Evolutionary conservation across 768 basidiomycete genomes (phyloP), one percentile per base, ranked within the genome.

Genomic region (Calocybe cyanea): DNA sequence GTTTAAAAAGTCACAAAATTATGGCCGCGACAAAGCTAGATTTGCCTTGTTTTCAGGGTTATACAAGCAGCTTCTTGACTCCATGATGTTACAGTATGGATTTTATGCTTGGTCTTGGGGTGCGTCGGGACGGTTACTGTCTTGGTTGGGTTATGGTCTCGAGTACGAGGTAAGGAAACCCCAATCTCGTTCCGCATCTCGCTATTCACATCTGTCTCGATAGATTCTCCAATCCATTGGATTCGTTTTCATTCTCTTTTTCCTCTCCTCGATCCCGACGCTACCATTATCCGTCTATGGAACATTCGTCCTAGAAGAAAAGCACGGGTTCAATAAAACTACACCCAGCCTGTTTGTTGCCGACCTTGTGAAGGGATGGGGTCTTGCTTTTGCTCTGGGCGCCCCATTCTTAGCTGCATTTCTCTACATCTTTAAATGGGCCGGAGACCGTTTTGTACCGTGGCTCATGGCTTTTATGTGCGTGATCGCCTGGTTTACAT

Each of bases 261-360:
- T 87, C 46, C 43, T 81, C 32, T 85, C 85, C 2, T 76, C 81
- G 0, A 61, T 89, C 21, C 82, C 91, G 2, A 70, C 77, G 7
- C 69, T 93, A 9, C 92, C 95, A 15, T 69, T 92, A 33, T 81
- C 78, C 24, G 71, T 85, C 18, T 97, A 96, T 69, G 77, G 82
- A 49, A 96, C 92, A 2, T 99, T 99, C 60, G 87, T 93, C 4
- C 73, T 98, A 31, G 96, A 98, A 66, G 87, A 95, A 61, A 87
- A 85, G 53, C 92, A 96, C 53, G 94, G 94, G 0, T 98, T 97
- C 75, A 99, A 98, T 77, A 96, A 98, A 69, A 93, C 83, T 4
- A 90, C 92, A 0, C 78, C 80, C 1, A 56, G 57, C 13, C 69
- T 94, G 3, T 98, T 90, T 64, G 61, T 92, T 42, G 67, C 75